phyloP scores from a whole-genome alignment of 140 eudicot genomes.

The Stevia rebaudiana region DNA sequence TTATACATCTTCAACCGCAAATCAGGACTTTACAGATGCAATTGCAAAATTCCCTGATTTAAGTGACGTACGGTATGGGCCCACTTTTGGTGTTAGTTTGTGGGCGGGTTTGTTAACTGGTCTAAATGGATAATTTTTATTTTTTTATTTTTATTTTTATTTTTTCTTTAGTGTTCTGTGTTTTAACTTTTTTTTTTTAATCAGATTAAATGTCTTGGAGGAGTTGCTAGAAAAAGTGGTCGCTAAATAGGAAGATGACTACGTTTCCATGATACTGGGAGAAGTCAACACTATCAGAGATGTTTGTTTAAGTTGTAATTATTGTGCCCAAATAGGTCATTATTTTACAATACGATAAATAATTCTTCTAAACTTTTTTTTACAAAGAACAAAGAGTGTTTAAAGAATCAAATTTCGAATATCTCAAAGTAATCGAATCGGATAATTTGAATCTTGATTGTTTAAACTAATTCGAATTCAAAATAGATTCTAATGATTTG shows the following conservation, averaged over 20 bases:
- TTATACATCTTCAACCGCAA: conserved; percentile 79
- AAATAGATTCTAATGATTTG: too few species aligned
- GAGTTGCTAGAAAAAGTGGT: conserved; percentile 58
- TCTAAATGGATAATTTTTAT: not conserved
- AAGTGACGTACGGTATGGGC: conserved; percentile 59
- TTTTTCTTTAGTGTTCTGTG: not conserved
- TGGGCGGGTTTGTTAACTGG: not conserved
- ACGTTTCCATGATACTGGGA: not conserved
- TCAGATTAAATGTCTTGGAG: conserved; percentile 78
- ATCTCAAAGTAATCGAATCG: too few species aligned
- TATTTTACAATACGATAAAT: too few species aligned
- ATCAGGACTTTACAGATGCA: conserved; percentile 86
- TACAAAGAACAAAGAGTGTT: too few species aligned
- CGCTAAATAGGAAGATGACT: conserved; percentile 28
- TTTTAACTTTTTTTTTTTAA: not conserved
- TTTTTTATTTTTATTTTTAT: not conserved
- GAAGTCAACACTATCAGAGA: not conserved
- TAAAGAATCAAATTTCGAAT: too few species aligned
- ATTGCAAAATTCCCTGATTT: conserved; percentile 78
- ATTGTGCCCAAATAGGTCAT: too few species aligned
- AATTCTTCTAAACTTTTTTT: too few species aligned
- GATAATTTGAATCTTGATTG: too few species aligned
- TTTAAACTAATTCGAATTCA: too few species aligned
- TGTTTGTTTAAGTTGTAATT: too few species aligned
- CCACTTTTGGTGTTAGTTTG: not conserved